A percentile compares a stretch with the other conserved stretches of the same genome.
Evolutionary conservation across 2,329 filamentous ascomycete species (phyloP).

Genomic region (Cryoendolithus antarcticus): DNA sequence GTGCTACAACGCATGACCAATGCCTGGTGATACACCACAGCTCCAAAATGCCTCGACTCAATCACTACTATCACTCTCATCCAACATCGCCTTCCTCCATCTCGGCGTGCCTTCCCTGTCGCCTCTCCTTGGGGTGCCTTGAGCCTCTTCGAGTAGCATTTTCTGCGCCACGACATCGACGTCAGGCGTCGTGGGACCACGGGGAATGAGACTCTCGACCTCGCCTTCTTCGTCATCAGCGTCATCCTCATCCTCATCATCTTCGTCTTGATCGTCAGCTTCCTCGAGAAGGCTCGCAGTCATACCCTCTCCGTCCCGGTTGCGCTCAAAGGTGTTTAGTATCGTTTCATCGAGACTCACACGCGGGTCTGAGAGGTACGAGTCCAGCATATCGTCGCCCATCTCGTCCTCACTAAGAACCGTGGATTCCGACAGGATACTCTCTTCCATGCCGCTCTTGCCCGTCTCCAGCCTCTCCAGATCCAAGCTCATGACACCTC

Average conservation of each 20-base stretch:
- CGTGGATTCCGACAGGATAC: slow-evolving; percentile 2
- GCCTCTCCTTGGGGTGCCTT: no score
- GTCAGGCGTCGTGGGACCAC: slow-evolving; percentile 29
- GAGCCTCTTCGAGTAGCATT: no score
- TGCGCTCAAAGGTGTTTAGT: no score
- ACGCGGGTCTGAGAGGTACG: slow-evolving; percentile 9
- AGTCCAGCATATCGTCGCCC: slow-evolving; percentile 14
- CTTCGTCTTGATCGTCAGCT: slow-evolving; percentile 9
- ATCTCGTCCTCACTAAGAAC: slow-evolving; percentile 23
- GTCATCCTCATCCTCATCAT: slow-evolving; percentile 11
- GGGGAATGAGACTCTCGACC: slow-evolving; percentile 26
- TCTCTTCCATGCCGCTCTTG: slow-evolving; percentile 9
- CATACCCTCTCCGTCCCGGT: not conserved
- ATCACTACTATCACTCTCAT: no score
- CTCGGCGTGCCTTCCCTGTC: no score
- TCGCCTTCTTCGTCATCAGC: slow-evolving; percentile 11
- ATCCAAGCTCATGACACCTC: slow-evolving; percentile 2
- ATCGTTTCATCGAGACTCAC: slow-evolving; percentile 9
- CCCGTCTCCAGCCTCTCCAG: slow-evolving; percentile 8
- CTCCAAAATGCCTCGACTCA: no score
- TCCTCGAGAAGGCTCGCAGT: slow-evolving; percentile 14
- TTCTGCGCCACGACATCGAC: slow-evolving; percentile 33
- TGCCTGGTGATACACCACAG: no score
- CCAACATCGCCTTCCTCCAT: no score
- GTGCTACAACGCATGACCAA: no score